Conservation (phyloP, 1,284 basidiomycete species). For the Rhodotorula sp. region DNA sequence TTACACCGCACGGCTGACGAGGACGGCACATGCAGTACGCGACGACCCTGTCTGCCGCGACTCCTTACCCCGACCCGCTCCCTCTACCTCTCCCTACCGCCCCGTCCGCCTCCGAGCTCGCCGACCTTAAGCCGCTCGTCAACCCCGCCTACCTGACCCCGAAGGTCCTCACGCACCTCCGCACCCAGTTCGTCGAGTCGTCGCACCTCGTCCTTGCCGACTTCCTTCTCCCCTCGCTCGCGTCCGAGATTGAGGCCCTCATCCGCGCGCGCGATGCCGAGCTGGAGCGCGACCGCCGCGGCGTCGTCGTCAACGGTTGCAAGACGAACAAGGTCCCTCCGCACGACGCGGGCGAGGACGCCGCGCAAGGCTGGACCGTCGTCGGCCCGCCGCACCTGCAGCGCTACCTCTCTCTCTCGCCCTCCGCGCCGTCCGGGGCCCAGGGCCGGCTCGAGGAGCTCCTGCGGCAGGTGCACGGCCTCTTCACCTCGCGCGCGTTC, state of each 20-base stretch:
- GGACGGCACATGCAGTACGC: conserved; percentile 26
- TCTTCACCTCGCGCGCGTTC: conserved; percentile 84
- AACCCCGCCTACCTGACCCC: conserved; percentile 87
- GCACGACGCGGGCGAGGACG: conserved; percentile 57
- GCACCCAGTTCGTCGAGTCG: conserved; percentile 79
- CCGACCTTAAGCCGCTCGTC: conserved; percentile 62
- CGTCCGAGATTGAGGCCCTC: conserved; percentile 62
- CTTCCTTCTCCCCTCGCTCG: conserved; percentile 72
- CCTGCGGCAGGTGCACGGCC: conserved; percentile 53
- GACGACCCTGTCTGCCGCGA: conserved; percentile 33
- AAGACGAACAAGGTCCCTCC: conserved; percentile 58
- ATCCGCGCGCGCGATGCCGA: conserved; percentile 26
- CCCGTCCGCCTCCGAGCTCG: conserved; percentile 36
- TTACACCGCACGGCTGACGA: neutral
- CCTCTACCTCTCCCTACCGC: conserved; percentile 32
- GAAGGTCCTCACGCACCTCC: conserved; percentile 76
- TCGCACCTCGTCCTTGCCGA: conserved; percentile 87
- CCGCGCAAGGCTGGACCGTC: conserved; percentile 66
- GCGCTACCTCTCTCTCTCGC: conserved; percentile 73
- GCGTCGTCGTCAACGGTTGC: conserved; percentile 16
- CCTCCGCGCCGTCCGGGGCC: conserved; percentile 20
- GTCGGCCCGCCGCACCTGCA: conserved; percentile 91
- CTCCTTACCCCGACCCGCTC: conserved; percentile 17
- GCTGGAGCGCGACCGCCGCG: conserved; percentile 15
- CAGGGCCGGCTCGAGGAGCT: conserved; percentile 62